Evolutionary conservation across 192 early-diverging fungal species (phyloP).

Genomic region (Phycomyces blakesleeanus): DNA sequence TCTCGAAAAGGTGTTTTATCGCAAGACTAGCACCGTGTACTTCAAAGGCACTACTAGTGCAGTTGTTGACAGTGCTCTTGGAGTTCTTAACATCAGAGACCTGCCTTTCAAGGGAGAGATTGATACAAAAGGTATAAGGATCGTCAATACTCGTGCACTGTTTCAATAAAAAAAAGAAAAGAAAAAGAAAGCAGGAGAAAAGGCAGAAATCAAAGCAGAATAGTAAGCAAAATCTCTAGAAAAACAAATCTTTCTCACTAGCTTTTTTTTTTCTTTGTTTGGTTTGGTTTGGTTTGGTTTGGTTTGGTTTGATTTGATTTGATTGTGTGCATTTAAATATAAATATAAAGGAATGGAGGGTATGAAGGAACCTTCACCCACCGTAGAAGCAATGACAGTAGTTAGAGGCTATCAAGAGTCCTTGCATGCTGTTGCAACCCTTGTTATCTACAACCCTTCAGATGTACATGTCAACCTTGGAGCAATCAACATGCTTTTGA

Average conservation of each 20-base stretch:
- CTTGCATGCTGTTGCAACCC: slow-evolving; percentile 7
- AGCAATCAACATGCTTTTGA: slow-evolving; percentile 17
- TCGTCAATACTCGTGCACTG: background rate
- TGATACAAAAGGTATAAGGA: slow-evolving; percentile 26
- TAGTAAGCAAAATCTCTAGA: no score
- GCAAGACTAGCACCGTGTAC: slow-evolving; percentile 14
- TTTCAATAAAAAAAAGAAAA: slow-evolving; percentile 1
- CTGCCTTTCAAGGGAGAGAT: slow-evolving; percentile 33
- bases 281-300: no score
- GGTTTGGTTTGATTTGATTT: no score
- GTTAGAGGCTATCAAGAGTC: slow-evolving; percentile 24
- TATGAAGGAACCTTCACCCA: slow-evolving; percentile 31
- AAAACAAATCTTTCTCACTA: background rate
- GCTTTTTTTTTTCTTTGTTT: slow-evolving; percentile 2
- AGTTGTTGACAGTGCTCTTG: slow-evolving; percentile 25
- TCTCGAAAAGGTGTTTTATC: slow-evolving; percentile 21
- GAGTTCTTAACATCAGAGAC: slow-evolving; percentile 20
- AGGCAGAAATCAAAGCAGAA: no score
- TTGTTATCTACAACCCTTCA: slow-evolving; percentile 32
- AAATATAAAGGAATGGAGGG: slow-evolving; percentile 27
- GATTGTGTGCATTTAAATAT: no score
- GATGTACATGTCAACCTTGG: slow-evolving; percentile 31
- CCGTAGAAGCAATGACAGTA: slow-evolving; percentile 17
- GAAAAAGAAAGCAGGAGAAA: background rate
- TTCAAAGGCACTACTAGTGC: slow-evolving; percentile 32